Base-by-base conservation (phyloP, 2,329 filamentous ascomycete species). In the Hypoxylon sp. region DNA sequence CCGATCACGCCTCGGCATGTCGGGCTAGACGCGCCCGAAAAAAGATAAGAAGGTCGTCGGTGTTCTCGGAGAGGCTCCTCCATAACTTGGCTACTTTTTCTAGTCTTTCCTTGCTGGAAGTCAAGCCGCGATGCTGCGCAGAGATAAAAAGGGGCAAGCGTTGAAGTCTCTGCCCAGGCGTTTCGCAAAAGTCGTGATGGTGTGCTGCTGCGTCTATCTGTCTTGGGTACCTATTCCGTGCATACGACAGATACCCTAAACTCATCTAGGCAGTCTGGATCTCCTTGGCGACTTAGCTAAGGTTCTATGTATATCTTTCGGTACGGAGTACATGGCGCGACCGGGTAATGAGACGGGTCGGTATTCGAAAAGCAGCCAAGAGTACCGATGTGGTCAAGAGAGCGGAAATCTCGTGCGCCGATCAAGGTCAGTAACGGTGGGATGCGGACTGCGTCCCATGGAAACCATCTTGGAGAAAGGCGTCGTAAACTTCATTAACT, bases 11-110 rank as follows among this genome's bases (percentile, higher is more conserved):
- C 21, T 50, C 52, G 45, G 52, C 31, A 23, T 18, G 17, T 49
- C 55, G 55, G 55, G 51, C 23, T 48, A 52, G 37, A 54, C 47
- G 42, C 9, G 20, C 20, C 55, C 58, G 55, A 58, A 20, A 42
- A 24, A 17, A 23, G 21, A 27, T 38, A 15, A 47, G 20, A 24
- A 53, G 48, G 31, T 46, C n/a, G 18, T 35, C 49, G 23, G n/a
- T 48, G 38, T 50, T 6, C 11, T 48, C 18, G n/a, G 41, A 40
- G 13, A 17, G n/a, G 48, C 18, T 50, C 17, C 48, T 13, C 20
- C 23, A 7, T 29, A 38, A 38, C 31, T 26, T 8, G 9, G 2
- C 13, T 38, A 17, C 23, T 15, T 21, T 42, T n/a, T 18, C 24
- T 20, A 18, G n/a, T n/a, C 42, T 23, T 40, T 48, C 5, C 13